A percentile compares a stretch with the other conserved stretches of the same genome.
Conservation (phyloP, 192 early-diverging fungal species). For the Entomortierella chlamydospora region DNA sequence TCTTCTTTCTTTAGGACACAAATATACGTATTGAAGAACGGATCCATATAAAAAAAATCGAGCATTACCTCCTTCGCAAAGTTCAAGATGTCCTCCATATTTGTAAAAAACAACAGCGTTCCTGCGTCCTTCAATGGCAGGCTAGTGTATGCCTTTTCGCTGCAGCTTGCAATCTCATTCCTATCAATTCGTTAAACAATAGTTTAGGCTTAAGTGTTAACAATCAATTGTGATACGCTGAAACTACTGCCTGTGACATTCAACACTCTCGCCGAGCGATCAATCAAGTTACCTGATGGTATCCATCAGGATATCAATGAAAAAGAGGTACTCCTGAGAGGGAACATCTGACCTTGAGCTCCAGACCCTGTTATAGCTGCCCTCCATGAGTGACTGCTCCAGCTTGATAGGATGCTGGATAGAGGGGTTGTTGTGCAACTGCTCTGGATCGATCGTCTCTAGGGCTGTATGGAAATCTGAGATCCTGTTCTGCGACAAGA, state of each 20-base stretch:
- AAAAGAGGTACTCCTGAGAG: constrained; percentile 91
- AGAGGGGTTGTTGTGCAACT: constrained; percentile 81
- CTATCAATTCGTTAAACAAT: too few relatives aligned
- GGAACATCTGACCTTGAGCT: constrained; percentile 89
- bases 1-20: too few relatives aligned
- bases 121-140: constrained; percentile 91
- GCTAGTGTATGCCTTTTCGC: constrained; percentile 91
- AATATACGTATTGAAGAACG: too few relatives aligned
- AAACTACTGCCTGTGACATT: neutral
- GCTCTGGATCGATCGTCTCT: constrained; percentile 87
- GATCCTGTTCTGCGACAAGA: constrained; percentile 93
- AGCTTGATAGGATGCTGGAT: constrained; percentile 94
- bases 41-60: neutral
- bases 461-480: constrained; percentile 99
- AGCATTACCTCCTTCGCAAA: constrained; percentile 85
- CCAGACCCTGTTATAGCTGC: constrained; percentile 98
- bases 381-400: constrained; percentile 98
- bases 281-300: constrained; percentile 81
- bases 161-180: constrained; percentile 95
- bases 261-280: neutral
- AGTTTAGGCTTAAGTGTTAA: too few relatives aligned
- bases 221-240: neutral
- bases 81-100: constrained; percentile 79
- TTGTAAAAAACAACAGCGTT: constrained; percentile 90
- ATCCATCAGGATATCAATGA: constrained; percentile 93